A percentile compares a stretch with the other conserved stretches of the same genome.
Conservation (phyloP, 768 basidiomycete species). For the Cystobasidium onofrii region DNA sequence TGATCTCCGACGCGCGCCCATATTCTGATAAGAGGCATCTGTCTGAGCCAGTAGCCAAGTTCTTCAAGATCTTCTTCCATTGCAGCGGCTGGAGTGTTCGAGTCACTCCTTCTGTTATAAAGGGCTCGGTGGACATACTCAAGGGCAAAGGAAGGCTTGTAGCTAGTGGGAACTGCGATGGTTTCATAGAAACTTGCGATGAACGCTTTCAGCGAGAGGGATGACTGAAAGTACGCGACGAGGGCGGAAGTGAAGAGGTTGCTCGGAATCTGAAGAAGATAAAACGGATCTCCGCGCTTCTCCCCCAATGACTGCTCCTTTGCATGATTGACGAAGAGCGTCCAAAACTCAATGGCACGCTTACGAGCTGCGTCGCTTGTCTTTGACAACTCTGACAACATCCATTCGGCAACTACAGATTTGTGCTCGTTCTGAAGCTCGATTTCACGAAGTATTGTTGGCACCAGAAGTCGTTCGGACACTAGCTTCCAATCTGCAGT, state of each 20-base stretch:
- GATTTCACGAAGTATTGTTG: neutral
- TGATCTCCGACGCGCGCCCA: slow-evolving; percentile 5
- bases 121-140: neutral
- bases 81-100: neutral
- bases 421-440: neutral
- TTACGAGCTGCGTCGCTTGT: neutral
- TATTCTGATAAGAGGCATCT: slow-evolving; percentile 10
- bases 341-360: slow-evolving; percentile 10
- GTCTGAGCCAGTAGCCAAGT: neutral
- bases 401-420: slow-evolving; percentile 9
- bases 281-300: neutral
- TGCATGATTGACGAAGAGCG: neutral
- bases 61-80: neutral
- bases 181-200: neutral
- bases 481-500: neutral
- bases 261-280: slow-evolving; percentile 6
- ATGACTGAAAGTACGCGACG: neutral
- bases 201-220: neutral
- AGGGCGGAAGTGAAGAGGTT: slow-evolving; percentile 5
- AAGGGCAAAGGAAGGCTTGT: neutral
- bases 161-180: neutral
- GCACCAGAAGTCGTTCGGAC: neutral
- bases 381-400: neutral
- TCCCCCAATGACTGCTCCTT: neutral
- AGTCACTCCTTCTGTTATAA: neutral